phyloP scores from a whole-genome alignment of 2,329 filamentous ascomycete genomes.

The Niveomyces coronatus region DNA sequence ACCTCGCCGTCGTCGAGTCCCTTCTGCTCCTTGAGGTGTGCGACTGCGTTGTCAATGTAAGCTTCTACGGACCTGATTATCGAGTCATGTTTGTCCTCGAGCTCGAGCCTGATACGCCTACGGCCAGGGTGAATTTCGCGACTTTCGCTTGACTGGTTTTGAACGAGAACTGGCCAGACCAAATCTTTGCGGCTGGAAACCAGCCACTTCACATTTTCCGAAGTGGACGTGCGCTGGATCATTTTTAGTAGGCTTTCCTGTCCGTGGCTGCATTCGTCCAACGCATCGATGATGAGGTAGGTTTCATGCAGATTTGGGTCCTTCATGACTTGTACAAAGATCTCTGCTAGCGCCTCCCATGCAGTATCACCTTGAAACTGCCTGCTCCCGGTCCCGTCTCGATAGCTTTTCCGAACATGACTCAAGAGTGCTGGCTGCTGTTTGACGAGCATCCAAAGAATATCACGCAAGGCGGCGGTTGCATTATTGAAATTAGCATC shows the following conservation, averaged over 20 bases:
- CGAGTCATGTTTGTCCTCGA: conserved; percentile 26
- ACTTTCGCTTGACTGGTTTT: no score
- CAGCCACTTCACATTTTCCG: conserved; percentile 27
- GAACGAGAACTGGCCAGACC: conserved; percentile 19
- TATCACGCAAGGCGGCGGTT: conserved; percentile 29
- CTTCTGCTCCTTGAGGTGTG: conserved; percentile 13
- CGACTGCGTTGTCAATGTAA: conserved; percentile 25
- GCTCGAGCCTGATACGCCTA: conserved; percentile 18
- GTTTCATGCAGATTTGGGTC: conserved; percentile 19
- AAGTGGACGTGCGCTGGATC: conserved; percentile 17
- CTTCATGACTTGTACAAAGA: conserved; percentile 29
- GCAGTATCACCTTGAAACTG: conserved; percentile 30
- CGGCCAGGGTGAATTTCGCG: no score
- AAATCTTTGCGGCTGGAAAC: conserved; percentile 35
- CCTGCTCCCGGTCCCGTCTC: conserved; percentile 18
- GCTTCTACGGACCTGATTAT: conserved; percentile 22
- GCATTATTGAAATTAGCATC: conserved; percentile 27
- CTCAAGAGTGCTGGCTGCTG: conserved; percentile 22
- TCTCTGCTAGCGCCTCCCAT: conserved; percentile 24
- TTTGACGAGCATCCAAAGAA: conserved; percentile 29
- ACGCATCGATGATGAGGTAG: conserved; percentile 33
- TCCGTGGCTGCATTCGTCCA: conserved; percentile 31
- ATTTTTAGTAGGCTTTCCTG: conserved; percentile 24
- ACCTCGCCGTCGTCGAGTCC: conserved; percentile 4
- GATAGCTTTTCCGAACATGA: conserved; percentile 25